phyloP scores from a whole-genome alignment of 177 flowering plant species.

The Vitis hybrid region DNA sequence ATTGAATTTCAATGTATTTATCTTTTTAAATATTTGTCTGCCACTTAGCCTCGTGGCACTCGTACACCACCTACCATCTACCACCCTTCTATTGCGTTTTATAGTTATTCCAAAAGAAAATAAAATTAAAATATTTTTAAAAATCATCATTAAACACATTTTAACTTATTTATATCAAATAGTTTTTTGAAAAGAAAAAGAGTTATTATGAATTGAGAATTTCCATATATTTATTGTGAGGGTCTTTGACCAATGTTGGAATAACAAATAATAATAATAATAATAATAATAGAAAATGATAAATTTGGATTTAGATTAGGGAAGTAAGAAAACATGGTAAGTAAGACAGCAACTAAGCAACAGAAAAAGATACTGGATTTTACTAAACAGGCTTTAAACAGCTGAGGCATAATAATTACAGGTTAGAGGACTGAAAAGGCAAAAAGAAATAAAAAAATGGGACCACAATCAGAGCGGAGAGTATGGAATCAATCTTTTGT shows the following conservation, averaged over 20 bases:
- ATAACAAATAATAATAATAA: too few relatives aligned
- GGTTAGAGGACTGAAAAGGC: neutral
- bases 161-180: too few relatives aligned
- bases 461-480: constrained; percentile 2
- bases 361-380: neutral
- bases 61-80: neutral
- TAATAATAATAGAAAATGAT: neutral
- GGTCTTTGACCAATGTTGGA: too few relatives aligned
- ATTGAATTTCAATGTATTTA: neutral
- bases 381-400: neutral
- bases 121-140: too few relatives aligned
- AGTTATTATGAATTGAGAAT: too few relatives aligned
- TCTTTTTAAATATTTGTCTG: neutral
- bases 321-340: neutral
- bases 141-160: too few relatives aligned
- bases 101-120: too few relatives aligned
- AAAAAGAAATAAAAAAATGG: neutral
- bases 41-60: neutral
- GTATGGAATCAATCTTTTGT: constrained; percentile 17
- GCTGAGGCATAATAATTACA: constrained; percentile 2
- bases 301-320: neutral
- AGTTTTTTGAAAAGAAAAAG: too few relatives aligned
- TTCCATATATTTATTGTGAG: too few relatives aligned
- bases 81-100: too few relatives aligned
- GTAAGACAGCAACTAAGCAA: too few relatives aligned